Evolutionary conservation across 192 early-diverging fungal genomes (phyloP).

Genomic region (Thamnidium elegans): DNA sequence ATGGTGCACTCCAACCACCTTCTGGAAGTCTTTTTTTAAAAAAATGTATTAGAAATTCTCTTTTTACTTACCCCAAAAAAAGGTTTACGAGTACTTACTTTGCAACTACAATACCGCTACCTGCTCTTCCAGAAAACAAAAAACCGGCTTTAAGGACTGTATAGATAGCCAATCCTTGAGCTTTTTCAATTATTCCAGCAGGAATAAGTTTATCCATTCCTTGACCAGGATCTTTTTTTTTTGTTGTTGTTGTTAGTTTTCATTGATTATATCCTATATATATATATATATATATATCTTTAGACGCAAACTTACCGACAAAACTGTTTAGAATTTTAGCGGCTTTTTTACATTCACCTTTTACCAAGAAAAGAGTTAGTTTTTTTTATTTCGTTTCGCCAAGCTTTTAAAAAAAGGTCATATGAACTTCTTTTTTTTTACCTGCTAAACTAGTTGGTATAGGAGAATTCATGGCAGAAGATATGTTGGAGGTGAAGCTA

Average conservation of each 20-base stretch:
- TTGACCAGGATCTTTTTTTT: conserved; percentile 36
- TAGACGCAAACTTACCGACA: conserved; percentile 31
- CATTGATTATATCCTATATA: no score
- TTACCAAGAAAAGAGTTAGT: neutral
- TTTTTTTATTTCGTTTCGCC: no score
- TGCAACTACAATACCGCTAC: conserved; percentile 88
- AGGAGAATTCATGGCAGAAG: conserved; percentile 1
- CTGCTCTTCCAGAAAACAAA: conserved; percentile 85
- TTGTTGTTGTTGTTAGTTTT: neutral
- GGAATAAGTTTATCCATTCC: conserved; percentile 72
- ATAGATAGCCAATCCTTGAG: conserved; percentile 90
- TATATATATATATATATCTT: no score
- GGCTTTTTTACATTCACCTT: conserved; percentile 36
- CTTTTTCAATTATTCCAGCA: conserved; percentile 59
- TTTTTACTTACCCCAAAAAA: neutral
- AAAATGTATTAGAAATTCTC: neutral
- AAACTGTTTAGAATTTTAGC: conserved; percentile 29
- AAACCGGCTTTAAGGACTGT: conserved; percentile 95
- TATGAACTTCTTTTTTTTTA: neutral
- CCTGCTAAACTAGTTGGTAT: conserved; percentile 15
- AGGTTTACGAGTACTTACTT: conserved; percentile 33
- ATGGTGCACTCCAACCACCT: conserved; percentile 74
- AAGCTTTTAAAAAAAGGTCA: neutral
- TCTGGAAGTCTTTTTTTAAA: conserved; percentile 5
- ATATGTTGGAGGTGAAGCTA: neutral